A percentile compares a stretch with the other conserved stretches of the same genome.
Evolutionary conservation across 805 yeast species (phyloP).

Genomic region (Tetrapisispora phaffii): DNA sequence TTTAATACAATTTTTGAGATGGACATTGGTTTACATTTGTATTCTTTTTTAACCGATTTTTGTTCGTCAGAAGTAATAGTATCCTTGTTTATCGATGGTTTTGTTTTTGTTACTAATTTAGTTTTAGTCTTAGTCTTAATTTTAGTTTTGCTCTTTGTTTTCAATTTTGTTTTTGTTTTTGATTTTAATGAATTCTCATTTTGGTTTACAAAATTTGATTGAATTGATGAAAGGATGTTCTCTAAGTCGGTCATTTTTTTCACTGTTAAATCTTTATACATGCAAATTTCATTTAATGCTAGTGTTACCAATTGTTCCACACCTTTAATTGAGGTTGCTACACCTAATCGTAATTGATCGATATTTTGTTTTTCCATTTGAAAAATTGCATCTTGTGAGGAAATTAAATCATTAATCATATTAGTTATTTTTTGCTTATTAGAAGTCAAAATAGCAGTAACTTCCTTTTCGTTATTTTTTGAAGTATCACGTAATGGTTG

Average conservation of each 20-base stretch:
- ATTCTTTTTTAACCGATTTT: neutral
- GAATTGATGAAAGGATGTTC: neutral
- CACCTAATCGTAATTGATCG: neutral
- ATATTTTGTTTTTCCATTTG: neutral
- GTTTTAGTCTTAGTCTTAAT: no score
- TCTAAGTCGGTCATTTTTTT: neutral
- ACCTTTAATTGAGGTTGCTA: neutral
- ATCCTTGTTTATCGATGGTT: no score
- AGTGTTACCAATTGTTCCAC: neutral
- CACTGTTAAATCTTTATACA: neutral
- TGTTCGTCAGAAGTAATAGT: neutral
- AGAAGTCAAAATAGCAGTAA: neutral
- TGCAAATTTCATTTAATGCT: neutral
- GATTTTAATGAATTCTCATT: neutral
- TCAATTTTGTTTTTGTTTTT: no score
- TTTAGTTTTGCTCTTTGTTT: no score
- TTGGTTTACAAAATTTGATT: neutral
- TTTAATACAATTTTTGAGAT: neutral
- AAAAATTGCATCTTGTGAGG: neutral
- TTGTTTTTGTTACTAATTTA: no score
- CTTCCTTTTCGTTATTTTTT: neutral
- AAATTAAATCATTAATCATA: neutral
- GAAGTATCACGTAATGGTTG: neutral
- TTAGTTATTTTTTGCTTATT: neutral
- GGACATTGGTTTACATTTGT: neutral